Evolutionary conservation across 805 yeast genomes (phyloP), one percentile per base, ranked within the genome.

Genomic region (Monosporozyma unispora): DNA sequence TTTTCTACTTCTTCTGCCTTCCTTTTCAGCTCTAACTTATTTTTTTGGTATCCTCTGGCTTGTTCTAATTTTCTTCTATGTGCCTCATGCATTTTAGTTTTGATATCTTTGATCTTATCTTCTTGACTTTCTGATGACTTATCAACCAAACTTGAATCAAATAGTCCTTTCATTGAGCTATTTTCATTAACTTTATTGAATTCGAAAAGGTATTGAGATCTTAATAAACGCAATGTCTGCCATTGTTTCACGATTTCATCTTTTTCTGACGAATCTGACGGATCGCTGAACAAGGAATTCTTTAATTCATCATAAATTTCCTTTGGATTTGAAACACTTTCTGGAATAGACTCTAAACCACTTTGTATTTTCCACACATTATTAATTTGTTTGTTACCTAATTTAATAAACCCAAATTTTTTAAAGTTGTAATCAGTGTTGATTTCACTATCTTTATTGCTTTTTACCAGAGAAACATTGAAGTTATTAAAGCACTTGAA

Each of bases 141-240:
- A 9, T 53, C 47, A 27, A 60, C 58, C 35, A 62, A 39, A 1
- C 54, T 22, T 1, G 54, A 48, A 49, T 70, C 64, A 52, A 68
- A 72, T n/a, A 74, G 52, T 2, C 77, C 77, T 3, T 58, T 58
- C 10, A 70, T 49, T 11, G 77, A 77, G 7, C 59, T 55, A 0
- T 52, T 50, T 40, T 64, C 71, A 48, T 66, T 63, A 12, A 70
- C 70, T 12, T 65, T 61, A 25, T 56, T 62, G 42, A 75, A 70
- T 23, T 70, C 62, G 47, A 66, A 65, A 55, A 77, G 53, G 31
- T 62, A 56, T 7, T 63, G 62, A 4, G 63, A 62, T 51, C 78
- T 59, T 3, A 75, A 64, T 4, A 69, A 58, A 48, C 80, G 67
- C 40, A 75, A 53, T 1, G 69, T 70, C 48, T 72, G 70, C 80